Evolutionary conservation across 208 protist genomes (phyloP).

Genomic region (Herpetomonas tarakana): DNA sequence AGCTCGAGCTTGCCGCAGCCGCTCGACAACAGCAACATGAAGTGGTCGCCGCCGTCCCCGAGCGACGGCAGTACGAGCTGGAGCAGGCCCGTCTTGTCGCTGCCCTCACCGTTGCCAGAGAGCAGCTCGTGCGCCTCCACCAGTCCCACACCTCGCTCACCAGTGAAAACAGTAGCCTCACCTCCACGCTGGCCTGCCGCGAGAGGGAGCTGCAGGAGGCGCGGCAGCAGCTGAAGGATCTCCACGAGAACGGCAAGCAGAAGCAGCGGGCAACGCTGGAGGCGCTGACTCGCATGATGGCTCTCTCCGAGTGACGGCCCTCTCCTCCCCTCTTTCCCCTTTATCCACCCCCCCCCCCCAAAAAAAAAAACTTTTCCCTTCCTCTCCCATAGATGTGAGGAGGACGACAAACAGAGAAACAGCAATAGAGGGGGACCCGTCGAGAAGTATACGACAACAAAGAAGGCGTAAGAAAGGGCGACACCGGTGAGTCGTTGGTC

Average conservation of each 20-base stretch:
- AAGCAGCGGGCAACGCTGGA: conserved; percentile 53
- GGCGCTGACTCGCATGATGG: conserved; percentile 51
- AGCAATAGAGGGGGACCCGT: too few relatives aligned
- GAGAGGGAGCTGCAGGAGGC: conserved; percentile 20
- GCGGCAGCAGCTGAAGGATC: conserved; percentile 25
- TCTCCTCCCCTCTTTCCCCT: background rate
- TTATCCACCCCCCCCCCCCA: too few relatives aligned
- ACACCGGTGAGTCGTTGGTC: too few relatives aligned
- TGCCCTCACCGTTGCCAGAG: conserved; percentile 25
- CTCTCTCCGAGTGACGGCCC: background rate
- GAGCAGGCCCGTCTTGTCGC: conserved; percentile 31
- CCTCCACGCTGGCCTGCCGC: conserved; percentile 11
- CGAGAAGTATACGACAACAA: too few relatives aligned
- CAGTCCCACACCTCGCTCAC: background rate
- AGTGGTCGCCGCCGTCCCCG: background rate
- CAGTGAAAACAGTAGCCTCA: conserved; percentile 12
- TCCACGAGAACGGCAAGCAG: conserved; percentile 31
- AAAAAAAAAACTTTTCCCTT: conserved; percentile 6
- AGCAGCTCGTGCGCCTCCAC: conserved; percentile 34
- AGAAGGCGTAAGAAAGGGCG: too few relatives aligned
- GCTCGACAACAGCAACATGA: background rate
- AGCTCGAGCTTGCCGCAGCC: background rate
- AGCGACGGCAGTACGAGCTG: conserved; percentile 22
- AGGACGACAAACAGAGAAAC: too few relatives aligned
- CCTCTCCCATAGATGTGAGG: too few relatives aligned